phyloP scores from a whole-genome alignment of 495 filamentous ascomycete genomes.

The Penicillium coffeae region DNA sequence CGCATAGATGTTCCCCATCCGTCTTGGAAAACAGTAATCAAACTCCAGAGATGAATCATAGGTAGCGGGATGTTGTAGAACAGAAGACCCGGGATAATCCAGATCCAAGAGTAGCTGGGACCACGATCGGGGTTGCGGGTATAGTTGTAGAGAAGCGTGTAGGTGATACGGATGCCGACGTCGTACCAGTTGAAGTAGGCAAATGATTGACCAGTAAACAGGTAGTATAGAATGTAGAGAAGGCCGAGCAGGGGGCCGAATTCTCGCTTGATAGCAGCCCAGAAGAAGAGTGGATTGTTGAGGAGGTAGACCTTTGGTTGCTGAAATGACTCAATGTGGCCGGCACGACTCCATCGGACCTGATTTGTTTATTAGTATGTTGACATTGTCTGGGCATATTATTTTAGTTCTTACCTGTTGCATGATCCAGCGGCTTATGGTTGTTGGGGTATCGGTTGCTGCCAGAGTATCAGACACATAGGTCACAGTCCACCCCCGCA shows the following conservation, averaged over 20 bases:
- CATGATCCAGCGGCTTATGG: slow-evolving; percentile 27
- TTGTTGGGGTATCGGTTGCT: slow-evolving; percentile 32
- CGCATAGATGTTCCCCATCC: slow-evolving; percentile 34
- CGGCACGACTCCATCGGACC: slow-evolving; percentile 31
- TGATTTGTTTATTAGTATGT: not conserved
- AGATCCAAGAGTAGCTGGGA: slow-evolving; percentile 18
- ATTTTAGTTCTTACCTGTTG: slow-evolving; percentile 13
- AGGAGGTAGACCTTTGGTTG: slow-evolving; percentile 29
- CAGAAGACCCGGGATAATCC: slow-evolving; percentile 20
- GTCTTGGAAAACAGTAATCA: slow-evolving; percentile 27
- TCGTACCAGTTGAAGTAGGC: slow-evolving; percentile 27
- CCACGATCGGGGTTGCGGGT: slow-evolving; percentile 23
- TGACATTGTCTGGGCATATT: not conserved
- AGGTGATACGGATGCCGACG: slow-evolving; percentile 20
- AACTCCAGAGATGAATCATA: slow-evolving; percentile 28
- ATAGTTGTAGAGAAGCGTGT: slow-evolving; percentile 26
- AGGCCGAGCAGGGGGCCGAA: slow-evolving; percentile 24
- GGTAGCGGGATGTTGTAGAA: slow-evolving; percentile 34
- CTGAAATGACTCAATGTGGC: slow-evolving; percentile 34
- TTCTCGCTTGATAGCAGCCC: slow-evolving; percentile 29
- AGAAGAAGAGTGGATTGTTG: slow-evolving; percentile 30
- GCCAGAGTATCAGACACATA: slow-evolving; percentile 30
- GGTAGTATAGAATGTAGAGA: slow-evolving; percentile 24
- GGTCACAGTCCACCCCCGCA: slow-evolving; percentile 32
- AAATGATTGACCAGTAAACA: slow-evolving; percentile 23